Evolutionary conservation across 2,329 filamentous ascomycete genomes (phyloP).

Genomic region (Hymenotorrendiella dingleyae): DNA sequence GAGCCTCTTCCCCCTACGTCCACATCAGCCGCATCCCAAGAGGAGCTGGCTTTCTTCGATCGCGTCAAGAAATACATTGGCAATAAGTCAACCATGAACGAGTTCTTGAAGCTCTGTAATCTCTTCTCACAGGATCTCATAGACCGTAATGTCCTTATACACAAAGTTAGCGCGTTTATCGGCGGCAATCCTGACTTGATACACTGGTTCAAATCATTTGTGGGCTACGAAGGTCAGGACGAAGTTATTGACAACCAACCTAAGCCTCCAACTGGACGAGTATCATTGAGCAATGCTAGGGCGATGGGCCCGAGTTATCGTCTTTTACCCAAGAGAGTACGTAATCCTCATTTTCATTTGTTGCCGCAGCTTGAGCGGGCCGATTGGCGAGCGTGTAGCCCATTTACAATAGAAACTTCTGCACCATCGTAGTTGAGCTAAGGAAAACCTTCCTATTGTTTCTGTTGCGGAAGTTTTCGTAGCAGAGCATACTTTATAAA

Average conservation of each 20-base stretch:
- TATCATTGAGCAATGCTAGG: conserved; percentile 93
- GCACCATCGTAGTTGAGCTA: too few species aligned
- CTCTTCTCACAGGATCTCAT: conserved; percentile 91
- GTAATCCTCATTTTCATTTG: conserved; percentile 22
- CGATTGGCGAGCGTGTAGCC: too few species aligned
- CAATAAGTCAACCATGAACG: conserved; percentile 87
- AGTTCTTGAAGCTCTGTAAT: conserved; percentile 96
- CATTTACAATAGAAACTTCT: too few species aligned
- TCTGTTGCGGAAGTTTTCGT: too few species aligned
- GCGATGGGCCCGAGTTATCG: conserved; percentile 95
- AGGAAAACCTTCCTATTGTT: too few species aligned
- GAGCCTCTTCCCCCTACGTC: conserved; percentile 77
- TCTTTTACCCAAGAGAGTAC: conserved; percentile 73
- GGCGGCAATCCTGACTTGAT: conserved; percentile 85
- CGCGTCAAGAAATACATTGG: conserved; percentile 93
- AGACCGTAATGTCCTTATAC: conserved; percentile 73
- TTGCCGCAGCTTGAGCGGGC: too few species aligned
- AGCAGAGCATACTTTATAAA: too few species aligned
- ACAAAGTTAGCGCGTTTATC: conserved; percentile 80
- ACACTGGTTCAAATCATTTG: conserved; percentile 78
- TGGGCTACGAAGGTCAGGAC: conserved; percentile 71
- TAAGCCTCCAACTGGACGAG: conserved; percentile 67
- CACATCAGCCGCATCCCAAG: conserved; percentile 66
- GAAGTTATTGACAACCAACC: conserved; percentile 74
- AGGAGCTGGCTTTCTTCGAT: conserved; percentile 92